Conservation (phyloP, 2,329 filamentous ascomycete species). For the Curvularia lunata region DNA sequence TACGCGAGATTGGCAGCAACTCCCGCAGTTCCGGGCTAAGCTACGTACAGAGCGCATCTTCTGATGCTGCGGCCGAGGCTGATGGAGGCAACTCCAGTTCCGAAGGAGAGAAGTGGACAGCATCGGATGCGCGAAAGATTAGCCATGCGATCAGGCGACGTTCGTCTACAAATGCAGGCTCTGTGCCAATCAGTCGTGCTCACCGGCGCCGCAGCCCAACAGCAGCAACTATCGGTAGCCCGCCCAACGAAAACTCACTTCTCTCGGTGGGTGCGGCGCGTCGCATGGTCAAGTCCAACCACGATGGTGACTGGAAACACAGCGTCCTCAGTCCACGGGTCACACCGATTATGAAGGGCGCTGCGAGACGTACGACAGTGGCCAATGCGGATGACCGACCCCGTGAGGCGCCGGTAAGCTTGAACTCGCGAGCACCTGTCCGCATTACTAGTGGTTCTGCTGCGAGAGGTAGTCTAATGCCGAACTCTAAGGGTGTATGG, state of each 20-base stretch:
- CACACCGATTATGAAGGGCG: slow-evolving; percentile 64
- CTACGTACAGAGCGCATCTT: slow-evolving; percentile 54
- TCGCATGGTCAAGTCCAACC: slow-evolving; percentile 69
- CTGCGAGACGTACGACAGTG: slow-evolving; percentile 47
- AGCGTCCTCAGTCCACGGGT: slow-evolving; percentile 68
- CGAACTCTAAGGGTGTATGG: slow-evolving; percentile 42
- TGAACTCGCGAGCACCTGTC: slow-evolving; percentile 40
- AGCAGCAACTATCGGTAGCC: slow-evolving; percentile 52
- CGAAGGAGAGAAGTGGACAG: slow-evolving; percentile 59
- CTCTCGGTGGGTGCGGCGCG: slow-evolving; percentile 71
- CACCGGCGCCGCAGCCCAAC: slow-evolving; percentile 64
- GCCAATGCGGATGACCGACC: slow-evolving; percentile 42
- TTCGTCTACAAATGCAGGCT: slow-evolving; percentile 55
- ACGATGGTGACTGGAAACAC: slow-evolving; percentile 60
- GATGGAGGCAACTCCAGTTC: slow-evolving; percentile 49
- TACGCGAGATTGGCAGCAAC: slow-evolving; percentile 55
- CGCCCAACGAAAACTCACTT: slow-evolving; percentile 64
- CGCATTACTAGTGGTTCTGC: slow-evolving; percentile 42
- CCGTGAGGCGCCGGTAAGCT: slow-evolving; percentile 27
- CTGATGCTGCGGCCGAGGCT: slow-evolving; percentile 35
- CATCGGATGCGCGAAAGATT: slow-evolving; percentile 61
- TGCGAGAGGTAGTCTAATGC: slow-evolving; percentile 41
- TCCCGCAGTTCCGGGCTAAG: slow-evolving; percentile 59
- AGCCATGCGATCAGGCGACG: slow-evolving; percentile 62
- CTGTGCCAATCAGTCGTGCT: slow-evolving; percentile 48